Evolutionary conservation across 495 filamentous ascomycete species (phyloP).

Genomic region (Penicillium pulvis): DNA sequence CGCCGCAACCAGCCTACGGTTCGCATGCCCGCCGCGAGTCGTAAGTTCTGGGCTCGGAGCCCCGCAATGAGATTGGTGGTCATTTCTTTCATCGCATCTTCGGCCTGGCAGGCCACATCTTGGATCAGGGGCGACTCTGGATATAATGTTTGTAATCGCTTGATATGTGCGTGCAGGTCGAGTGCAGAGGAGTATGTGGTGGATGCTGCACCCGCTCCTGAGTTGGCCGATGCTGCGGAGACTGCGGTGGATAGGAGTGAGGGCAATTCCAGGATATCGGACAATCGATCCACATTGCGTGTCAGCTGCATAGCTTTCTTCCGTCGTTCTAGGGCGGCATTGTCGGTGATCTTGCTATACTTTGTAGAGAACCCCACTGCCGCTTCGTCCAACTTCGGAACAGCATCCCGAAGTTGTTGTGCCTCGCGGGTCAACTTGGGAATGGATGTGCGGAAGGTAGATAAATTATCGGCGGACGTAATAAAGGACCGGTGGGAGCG

Average conservation of each 20-base stretch:
- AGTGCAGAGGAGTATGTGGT: conserved; percentile 87
- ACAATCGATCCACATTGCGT: conserved; percentile 83
- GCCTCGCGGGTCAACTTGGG: conserved; percentile 67
- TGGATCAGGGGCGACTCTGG: conserved; percentile 73
- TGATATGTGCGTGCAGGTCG: conserved; percentile 92
- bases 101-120: conserved; percentile 75
- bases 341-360: conserved; percentile 74
- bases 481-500: conserved; percentile 91
- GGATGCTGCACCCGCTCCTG: conserved; percentile 51
- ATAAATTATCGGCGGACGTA: conserved; percentile 73
- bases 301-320: conserved; percentile 84
- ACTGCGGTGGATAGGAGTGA: conserved; percentile 79
- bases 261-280: conserved; percentile 90
- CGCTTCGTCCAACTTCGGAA: conserved; percentile 79
- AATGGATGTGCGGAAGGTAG: conserved; percentile 65
- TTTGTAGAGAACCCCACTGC: conserved; percentile 79
- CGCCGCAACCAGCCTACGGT: conserved; percentile 90
- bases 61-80: conserved; percentile 78
- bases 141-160: conserved; percentile 80
- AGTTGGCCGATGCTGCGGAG: conserved; percentile 55
- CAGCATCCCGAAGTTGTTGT: conserved; percentile 62
- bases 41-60: conserved; percentile 75
- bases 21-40: conserved; percentile 87
- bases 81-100: conserved; percentile 88
- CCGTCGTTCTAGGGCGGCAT: conserved; percentile 71